Evolutionary conservation across 306 rosid species (phyloP), one percentile per base, ranked within the genome.

Genomic region (Crataegus laevigata): DNA sequence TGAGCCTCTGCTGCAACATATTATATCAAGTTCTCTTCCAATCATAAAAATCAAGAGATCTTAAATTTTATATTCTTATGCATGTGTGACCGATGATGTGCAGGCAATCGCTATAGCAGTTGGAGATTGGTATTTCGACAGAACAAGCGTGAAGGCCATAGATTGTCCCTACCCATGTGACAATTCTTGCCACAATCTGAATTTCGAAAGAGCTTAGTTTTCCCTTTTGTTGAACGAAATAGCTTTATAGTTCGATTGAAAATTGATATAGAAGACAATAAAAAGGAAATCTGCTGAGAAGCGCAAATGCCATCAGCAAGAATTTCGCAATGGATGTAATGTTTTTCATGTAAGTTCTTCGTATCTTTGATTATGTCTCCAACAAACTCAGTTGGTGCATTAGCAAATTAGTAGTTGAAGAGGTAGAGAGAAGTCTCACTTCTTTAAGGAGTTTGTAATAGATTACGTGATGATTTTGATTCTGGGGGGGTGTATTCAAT

Each of bases 151-250:
- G 52, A 94, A 87, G 90, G 84, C 54, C 60, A 58, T 94, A n/a
- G 99, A 94, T 68, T 94, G 98, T 62, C 96, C 93, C 6, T 92
- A 87, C 75, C 99, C 98, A 64, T 92, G 99, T 30, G 99, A 94
- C 78, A 85, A 82, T 34, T 86, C 91, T 9, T 94, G 99, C 80
- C 97, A 94, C 84, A 78, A 94, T 87, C 91, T 92, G 68, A 80
- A 85, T 86, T 94, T 92, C 82, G 62, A 81, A 75, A 78, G 75
- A 88, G 38, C 75, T 82, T 40, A 64, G 14, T 63, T 24, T 66
- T 65, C 69, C 68, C 8, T 60, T 59, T 13, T 21, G 60, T 36
- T 38, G 34, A 47, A 66, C 62, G 65, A 58, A 50, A 75, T 72
- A 73, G 22, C 38, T 70, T 19, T 75, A 72, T 72, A 59, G 77